Percentiles rank a stretch among this genome's conserved stretches.
These are phyloP conservation scores for Nitzschia sp. DNA, from an alignment of 108 stramenopile genomes.

Conservation along the genomic window DNA sequence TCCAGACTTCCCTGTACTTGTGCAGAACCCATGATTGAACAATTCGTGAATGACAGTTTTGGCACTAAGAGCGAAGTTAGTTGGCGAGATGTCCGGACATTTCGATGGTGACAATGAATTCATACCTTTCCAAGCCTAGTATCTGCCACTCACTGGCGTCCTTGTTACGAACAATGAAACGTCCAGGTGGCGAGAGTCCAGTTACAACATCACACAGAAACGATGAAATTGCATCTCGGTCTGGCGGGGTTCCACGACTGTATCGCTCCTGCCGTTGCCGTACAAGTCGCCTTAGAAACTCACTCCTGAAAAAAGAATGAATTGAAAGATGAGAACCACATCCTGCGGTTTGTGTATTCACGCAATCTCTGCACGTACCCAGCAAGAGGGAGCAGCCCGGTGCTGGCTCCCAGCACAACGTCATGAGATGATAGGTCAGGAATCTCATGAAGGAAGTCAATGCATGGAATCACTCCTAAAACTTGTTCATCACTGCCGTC, in stretches of 20 bases:
- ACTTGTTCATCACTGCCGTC: no score
- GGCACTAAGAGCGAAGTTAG: no score
- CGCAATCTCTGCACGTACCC: conserved; percentile 1
- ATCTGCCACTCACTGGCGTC: background rate
- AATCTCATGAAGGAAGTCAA: no score
- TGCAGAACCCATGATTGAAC: background rate
- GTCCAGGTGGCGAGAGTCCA: conserved; percentile 15
- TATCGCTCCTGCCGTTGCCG: conserved; percentile 6
- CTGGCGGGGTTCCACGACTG: background rate
- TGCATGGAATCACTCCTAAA: no score
- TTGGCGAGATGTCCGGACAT: no score
- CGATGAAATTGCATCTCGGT: background rate
- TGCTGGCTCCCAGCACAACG: no score
- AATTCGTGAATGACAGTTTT: no score
- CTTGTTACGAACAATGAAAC: background rate
- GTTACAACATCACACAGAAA: conserved; percentile 7
- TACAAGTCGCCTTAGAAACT: conserved; percentile 11
- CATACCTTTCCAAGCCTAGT: background rate
- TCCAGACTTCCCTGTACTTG: background rate
- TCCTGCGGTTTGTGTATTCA: background rate
- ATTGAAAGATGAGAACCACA: background rate
- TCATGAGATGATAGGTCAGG: no score
- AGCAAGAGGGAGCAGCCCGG: background rate
- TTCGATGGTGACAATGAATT: background rate
- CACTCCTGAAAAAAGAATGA: background rate